These are phyloP conservation scores for Psophocarpus tetragonolobus DNA, from an alignment of 306 rosid genomes.

Conservation along the genomic window DNA sequence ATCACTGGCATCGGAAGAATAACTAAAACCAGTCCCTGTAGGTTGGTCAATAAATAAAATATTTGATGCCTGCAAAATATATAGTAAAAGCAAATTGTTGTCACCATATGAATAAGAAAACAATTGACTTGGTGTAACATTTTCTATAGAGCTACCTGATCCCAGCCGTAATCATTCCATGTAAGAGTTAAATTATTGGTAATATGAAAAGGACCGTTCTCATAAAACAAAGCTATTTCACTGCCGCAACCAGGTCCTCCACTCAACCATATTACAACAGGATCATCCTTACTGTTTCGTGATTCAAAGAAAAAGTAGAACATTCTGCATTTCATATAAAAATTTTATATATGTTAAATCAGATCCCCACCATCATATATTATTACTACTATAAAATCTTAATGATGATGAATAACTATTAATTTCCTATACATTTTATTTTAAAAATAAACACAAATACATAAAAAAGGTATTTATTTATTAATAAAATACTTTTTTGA, in stretches of 20 bases:
- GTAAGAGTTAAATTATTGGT: slow-evolving; percentile 65
- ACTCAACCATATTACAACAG: slow-evolving; percentile 84
- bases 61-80: slow-evolving; percentile 64
- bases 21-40: too few species aligned
- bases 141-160: slow-evolving; percentile 49
- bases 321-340: slow-evolving; percentile 39
- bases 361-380: not conserved
- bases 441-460: too few species aligned
- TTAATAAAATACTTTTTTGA: too few species aligned
- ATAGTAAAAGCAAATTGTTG: not conserved
- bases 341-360: not conserved
- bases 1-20: slow-evolving; percentile 49
- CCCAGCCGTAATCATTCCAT: slow-evolving; percentile 94
- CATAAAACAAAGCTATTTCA: slow-evolving; percentile 76
- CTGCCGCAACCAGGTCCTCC: slow-evolving; percentile 98
- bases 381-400: too few species aligned
- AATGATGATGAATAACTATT: too few species aligned
- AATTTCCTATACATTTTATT: too few species aligned
- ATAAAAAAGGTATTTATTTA: too few species aligned
- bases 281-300: slow-evolving; percentile 54
- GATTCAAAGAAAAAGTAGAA: too few species aligned
- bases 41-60: too few species aligned
- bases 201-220: too few species aligned
- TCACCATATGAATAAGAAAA: slow-evolving; percentile 6
- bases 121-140: not conserved